Evolutionary conservation across 352 stramenopile species (phyloP), one percentile per base, ranked within the genome.

Genomic region (Phytophthora fragariaefolia): DNA sequence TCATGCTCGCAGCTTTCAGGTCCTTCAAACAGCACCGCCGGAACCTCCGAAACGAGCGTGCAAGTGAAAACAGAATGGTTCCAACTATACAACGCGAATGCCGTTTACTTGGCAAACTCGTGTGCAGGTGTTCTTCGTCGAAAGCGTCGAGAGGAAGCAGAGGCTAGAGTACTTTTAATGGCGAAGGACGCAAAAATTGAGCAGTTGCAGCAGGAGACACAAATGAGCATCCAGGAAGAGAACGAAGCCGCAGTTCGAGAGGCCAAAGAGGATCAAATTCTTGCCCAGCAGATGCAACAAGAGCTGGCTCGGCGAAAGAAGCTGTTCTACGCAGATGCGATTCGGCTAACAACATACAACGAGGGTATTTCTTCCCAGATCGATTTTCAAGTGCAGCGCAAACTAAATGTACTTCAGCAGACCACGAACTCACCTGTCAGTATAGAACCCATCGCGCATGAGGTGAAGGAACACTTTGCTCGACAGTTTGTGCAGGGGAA

Each of bases 271-370:
- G 74, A 89, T 34, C 58, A 66, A 24, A 40, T 66, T 1, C 58
- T 86, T 3, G 62, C 48, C 0, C 73, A 77, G 0, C 70, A 79
- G 22, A 80, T 74, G 50, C 60, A 79, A 1, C 60, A 56, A 5
- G 80, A 91, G 4, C 32, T 91, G 10, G 51, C 15, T 13, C 65
- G 75, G 3, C 63, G 84, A 47, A 63, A 77, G 10, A 76, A 75
- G 18, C 54, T 84, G 4, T 80, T 91, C 12, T 74, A 84, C 28
- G 64, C 74, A 0, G 82, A 92, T 7, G 84, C 78, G 1, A 85
- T 88, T 48, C 74, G 84, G 4, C 57, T 78, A 1, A 85, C 82
- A 6, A 90, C 83, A 0, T 94, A 94, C 69, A 91, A 90, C 36
- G 80, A 90, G 32, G 70, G 65, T 54, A 47, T 93, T 0, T 84